A percentile compares a stretch with the other conserved stretches of the same genome.
phyloP scores from a whole-genome alignment of 805 yeast species.

The Yarrowia keelungensis region DNA sequence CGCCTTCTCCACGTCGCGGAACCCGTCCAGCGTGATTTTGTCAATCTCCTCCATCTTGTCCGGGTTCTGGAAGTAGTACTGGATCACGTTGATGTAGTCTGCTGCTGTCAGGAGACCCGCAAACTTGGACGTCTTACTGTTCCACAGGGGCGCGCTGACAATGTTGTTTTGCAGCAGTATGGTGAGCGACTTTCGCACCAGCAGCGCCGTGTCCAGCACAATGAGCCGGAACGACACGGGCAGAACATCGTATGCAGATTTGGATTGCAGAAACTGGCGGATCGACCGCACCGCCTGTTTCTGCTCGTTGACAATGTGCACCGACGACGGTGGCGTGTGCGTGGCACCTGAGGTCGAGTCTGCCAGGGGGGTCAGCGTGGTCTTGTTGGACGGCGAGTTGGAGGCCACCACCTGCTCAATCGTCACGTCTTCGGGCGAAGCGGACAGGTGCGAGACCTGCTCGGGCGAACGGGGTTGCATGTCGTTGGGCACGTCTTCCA shows the following conservation, averaged over 20 bases:
- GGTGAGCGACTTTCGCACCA: slow-evolving; percentile 88
- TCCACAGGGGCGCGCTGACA: slow-evolving; percentile 97
- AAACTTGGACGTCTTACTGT: slow-evolving; percentile 83
- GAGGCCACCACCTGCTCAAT: slow-evolving; percentile 16
- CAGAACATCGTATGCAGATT: slow-evolving; percentile 93
- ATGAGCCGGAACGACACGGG: slow-evolving; percentile 94
- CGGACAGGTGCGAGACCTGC: slow-evolving; percentile 31
- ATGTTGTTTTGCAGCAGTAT: slow-evolving; percentile 90
- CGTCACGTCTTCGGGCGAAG: slow-evolving; percentile 25
- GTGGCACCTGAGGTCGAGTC: background rate
- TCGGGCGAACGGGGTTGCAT: slow-evolving; percentile 32
- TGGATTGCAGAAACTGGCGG: slow-evolving; percentile 80
- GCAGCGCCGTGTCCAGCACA: slow-evolving; percentile 88
- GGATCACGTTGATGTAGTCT: slow-evolving; percentile 94
- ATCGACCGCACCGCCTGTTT: slow-evolving; percentile 80
- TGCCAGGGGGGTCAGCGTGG: slow-evolving; percentile 9
- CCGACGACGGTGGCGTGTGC: slow-evolving; percentile 21
- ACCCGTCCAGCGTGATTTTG: slow-evolving; percentile 80
- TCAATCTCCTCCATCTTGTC: slow-evolving; percentile 89
- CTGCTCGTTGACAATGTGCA: slow-evolving; percentile 58
- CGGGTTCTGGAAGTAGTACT: slow-evolving; percentile 85
- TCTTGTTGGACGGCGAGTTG: background rate
- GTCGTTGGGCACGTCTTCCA: slow-evolving; percentile 32
- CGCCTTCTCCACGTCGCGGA: slow-evolving; percentile 84
- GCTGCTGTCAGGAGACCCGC: slow-evolving; percentile 93